phyloP scores from a whole-genome alignment of 164 flowering plant genomes.

The Vitis labrusca region DNA sequence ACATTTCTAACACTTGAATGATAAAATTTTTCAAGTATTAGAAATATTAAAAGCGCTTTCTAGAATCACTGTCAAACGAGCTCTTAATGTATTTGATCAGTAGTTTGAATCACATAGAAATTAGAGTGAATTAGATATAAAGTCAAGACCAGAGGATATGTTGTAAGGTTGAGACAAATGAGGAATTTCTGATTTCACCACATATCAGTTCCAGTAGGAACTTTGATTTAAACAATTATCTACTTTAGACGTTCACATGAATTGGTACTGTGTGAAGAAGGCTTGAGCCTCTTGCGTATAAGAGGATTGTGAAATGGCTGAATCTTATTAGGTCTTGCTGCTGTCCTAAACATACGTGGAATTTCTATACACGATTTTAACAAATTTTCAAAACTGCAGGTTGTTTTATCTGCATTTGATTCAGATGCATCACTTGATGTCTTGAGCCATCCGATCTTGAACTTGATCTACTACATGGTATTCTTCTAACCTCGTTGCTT shows the following conservation, averaged over 20 bases:
- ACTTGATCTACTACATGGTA: constrained; percentile 86
- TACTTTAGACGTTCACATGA: not conserved
- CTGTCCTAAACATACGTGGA: constrained; percentile 1
- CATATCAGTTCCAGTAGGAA: not conserved
- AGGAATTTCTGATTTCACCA: not conserved
- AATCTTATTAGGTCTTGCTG: not conserved
- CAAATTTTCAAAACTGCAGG: constrained; percentile 43
- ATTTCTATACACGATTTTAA: not conserved
- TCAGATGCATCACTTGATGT: constrained; percentile 81
- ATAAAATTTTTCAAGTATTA: too few relatives aligned
- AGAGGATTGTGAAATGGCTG: too few relatives aligned
- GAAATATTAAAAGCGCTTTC: too few relatives aligned
- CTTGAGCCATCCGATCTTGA: constrained; percentile 78
- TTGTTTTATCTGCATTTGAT: constrained; percentile 75
- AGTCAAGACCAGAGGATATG: not conserved
- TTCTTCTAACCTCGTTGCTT: not conserved
- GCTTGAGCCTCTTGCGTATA: too few relatives aligned
- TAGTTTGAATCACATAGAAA: too few relatives aligned
- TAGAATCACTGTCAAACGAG: too few relatives aligned
- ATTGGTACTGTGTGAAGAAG: too few relatives aligned
- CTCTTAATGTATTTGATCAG: too few relatives aligned
- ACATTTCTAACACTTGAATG: too few relatives aligned
- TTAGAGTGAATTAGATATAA: too few relatives aligned
- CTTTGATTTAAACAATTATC: not conserved
- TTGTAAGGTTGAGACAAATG: not conserved